Conservation (phyloP, 2,329 filamentous ascomycete genomes). For the Aspergillus melleus region DNA sequence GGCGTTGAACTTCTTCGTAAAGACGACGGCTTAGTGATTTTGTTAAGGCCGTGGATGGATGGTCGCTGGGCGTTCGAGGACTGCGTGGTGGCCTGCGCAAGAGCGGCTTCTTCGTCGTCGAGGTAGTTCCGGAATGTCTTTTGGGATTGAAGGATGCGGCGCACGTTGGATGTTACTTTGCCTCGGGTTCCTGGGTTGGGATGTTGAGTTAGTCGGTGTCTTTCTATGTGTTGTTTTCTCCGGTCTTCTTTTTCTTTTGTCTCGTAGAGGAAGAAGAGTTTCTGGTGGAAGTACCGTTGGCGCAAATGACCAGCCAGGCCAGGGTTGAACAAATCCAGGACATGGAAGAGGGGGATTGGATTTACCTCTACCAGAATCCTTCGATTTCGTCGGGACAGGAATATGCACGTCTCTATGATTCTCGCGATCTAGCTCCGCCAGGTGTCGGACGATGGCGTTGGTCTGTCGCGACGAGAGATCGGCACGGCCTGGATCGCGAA, state of each 20-base stretch:
- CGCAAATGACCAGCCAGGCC: too few species aligned
- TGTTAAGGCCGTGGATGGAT: slow-evolving; percentile 15
- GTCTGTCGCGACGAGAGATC: slow-evolving; percentile 81
- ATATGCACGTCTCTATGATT: slow-evolving; percentile 73
- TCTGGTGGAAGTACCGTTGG: too few species aligned
- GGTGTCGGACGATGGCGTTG: slow-evolving; percentile 75
- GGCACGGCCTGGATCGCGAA: slow-evolving; percentile 57
- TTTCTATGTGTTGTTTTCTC: not conserved
- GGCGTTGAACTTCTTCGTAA: slow-evolving; percentile 31
- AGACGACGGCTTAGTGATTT: slow-evolving; percentile 23
- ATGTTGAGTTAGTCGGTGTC: not conserved
- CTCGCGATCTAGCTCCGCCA: slow-evolving; percentile 81
- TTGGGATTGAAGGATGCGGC: slow-evolving; percentile 49
- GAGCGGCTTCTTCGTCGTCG: slow-evolving; percentile 51
- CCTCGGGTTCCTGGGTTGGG: slow-evolving; percentile 30
- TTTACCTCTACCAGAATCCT: slow-evolving; percentile 46
- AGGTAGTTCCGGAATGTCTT: slow-evolving; percentile 53
- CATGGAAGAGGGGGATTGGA: not conserved
- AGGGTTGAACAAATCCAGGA: not conserved
- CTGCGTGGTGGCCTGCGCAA: slow-evolving; percentile 26
- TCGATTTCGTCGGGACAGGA: slow-evolving; percentile 60
- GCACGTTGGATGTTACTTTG: slow-evolving; percentile 49
- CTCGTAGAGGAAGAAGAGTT: too few species aligned
- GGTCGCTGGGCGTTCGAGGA: slow-evolving; percentile 12
- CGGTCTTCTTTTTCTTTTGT: too few species aligned